Base-by-base conservation (phyloP, 768 basidiomycete genomes). In the Mycena galericulata region DNA sequence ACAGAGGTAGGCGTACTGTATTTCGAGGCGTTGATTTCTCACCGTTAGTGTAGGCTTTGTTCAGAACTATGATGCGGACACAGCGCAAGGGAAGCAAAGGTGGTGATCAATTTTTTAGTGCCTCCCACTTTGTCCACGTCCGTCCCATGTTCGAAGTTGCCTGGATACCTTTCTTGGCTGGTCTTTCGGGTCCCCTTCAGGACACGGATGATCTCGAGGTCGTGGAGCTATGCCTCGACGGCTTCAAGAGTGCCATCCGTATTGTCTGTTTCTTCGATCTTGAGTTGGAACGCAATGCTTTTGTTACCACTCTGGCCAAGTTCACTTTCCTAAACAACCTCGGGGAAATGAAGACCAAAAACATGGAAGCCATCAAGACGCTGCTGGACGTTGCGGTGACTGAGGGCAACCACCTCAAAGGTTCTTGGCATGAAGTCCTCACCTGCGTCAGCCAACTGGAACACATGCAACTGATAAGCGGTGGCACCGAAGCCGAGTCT, bases 81-180 rank as follows among this genome's bases (percentile, higher is more conserved):
- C 97, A 98, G 76, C 89, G 94, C n/a, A 94, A 92, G 73, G 90
- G 92, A 26, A 88, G 90, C 10, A 93, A 89, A 78, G 79, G 83
- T 7, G 88, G 85, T 27, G 95, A 98, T 69, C 94, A 97, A 69
- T 99, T 96, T 82, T 98, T 97, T 82, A 95, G 94, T 69, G 98
- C 98, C 1, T 98, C 95, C 0, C 94, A 98, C 75, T 95, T 96
- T 69, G 89, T 98, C 64, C 98, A 99, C 77, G 97, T 99, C 68
- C 89, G 91, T 40, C 97, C 98, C 22, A 99, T 99, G 98, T 98
- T 99, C 74, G 97, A 99, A 79, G 97, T 98, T 9, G 97, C 96
- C 24, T 99, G 98, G 98, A 99, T 99, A 82, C 91, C 98, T 1
- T 97, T 98, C 80, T 86, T 99, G 26, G 97, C 98, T 17, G 97